Conservation (phyloP, 1,284 basidiomycete genomes). For the Ustilago vetiveriae region DNA sequence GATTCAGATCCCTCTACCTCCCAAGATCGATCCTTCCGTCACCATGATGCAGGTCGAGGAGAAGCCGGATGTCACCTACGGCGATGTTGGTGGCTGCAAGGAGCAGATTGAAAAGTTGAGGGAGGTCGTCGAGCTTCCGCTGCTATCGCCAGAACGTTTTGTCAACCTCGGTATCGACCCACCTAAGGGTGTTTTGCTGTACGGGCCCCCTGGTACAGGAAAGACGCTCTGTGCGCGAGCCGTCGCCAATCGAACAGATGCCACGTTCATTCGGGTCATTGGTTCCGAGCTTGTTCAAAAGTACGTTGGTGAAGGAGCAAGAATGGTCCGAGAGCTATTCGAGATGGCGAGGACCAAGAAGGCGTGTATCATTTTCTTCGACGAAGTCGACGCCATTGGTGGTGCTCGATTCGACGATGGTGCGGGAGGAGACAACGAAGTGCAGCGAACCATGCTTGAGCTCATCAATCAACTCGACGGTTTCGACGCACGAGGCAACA, state of each 20-base stretch:
- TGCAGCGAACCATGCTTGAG: slow-evolving; percentile 99
- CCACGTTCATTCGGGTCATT: slow-evolving; percentile 98
- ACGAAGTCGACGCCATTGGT: slow-evolving; percentile 97
- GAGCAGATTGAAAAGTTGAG: slow-evolving; percentile 99
- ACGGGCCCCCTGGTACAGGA: slow-evolving; percentile 94
- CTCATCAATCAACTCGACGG: slow-evolving; percentile 98
- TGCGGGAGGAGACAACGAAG: slow-evolving; percentile 98
- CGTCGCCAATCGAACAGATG: slow-evolving; percentile 97
- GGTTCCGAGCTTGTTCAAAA: slow-evolving; percentile 99
- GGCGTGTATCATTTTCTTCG: slow-evolving; percentile 99
- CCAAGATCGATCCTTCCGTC: slow-evolving; percentile 98
- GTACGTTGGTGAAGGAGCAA: slow-evolving; percentile 97
- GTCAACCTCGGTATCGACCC: slow-evolving; percentile 98
- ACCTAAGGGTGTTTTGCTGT: slow-evolving; percentile 96
- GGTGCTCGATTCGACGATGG: slow-evolving; percentile 99
- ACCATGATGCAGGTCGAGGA: slow-evolving; percentile 99
- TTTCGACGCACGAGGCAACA: slow-evolving; percentile 97
- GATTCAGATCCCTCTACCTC: slow-evolving; percentile 99
- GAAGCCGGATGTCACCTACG: slow-evolving; percentile 98
- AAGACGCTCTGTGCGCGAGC: slow-evolving; percentile 98
- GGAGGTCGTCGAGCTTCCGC: slow-evolving; percentile 97
- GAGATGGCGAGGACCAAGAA: slow-evolving; percentile 99
- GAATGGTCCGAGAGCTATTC: slow-evolving; percentile 98
- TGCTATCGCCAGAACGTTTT: slow-evolving; percentile 89
- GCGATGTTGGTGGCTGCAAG: slow-evolving; percentile 97